These are phyloP conservation scores for Avena atlantica DNA, from an alignment of 176 grass and related monocot genomes.

Conservation along the genomic window DNA sequence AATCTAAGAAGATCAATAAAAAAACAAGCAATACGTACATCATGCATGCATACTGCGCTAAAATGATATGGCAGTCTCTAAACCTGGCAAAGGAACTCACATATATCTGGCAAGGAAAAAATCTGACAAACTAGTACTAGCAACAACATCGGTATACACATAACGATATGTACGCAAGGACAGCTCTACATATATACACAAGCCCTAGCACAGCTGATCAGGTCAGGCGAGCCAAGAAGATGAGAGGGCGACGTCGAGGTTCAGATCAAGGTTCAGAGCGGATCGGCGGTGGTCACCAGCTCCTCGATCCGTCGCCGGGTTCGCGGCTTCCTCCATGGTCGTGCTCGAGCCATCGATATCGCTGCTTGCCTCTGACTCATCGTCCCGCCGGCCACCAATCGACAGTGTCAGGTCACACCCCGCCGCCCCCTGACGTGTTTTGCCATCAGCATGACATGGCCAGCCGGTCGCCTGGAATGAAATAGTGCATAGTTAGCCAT, in stretches of 20 bases:
- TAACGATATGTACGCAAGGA: too few species aligned
- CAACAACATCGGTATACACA: not conserved
- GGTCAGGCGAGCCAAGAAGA: constrained; percentile 55
- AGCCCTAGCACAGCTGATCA: not conserved
- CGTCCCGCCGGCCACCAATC: constrained; percentile 36
- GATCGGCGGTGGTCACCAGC: not conserved
- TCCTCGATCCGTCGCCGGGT: not conserved
- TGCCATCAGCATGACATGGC: not conserved
- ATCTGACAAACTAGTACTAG: too few species aligned
- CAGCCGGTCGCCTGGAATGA: constrained; percentile 25
- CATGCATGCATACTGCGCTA: too few species aligned
- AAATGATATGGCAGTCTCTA: too few species aligned
- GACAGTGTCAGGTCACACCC: constrained; percentile 52
- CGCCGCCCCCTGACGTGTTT: not conserved
- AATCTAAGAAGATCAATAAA: too few species aligned
- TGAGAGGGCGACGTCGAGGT: constrained; percentile 61
- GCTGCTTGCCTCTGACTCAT: constrained; percentile 11
- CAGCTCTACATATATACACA: not conserved
- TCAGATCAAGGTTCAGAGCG: constrained; percentile 29
- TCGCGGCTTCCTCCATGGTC: constrained; percentile 31
- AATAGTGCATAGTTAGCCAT: not conserved
- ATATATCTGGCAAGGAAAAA: too few species aligned
- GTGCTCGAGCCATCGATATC: constrained; percentile 42
- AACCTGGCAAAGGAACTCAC: too few species aligned
- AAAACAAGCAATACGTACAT: too few species aligned